A percentile compares a stretch with the other conserved stretches of the same genome.
phyloP scores from a whole-genome alignment of 148 eudicot species.

The Vaccinium myrtillus region DNA sequence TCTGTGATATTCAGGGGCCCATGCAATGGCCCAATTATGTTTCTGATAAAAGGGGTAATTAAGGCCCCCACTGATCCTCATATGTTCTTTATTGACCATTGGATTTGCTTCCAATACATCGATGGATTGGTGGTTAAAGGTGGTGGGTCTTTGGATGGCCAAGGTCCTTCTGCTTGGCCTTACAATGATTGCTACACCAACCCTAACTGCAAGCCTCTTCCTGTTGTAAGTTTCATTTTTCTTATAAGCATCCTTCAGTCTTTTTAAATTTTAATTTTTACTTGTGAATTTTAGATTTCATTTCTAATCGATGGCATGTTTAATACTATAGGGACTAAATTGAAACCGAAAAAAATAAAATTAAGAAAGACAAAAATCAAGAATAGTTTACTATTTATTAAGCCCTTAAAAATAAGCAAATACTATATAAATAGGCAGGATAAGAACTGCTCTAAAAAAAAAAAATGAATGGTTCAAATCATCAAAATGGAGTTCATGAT shows the following conservation, averaged over 20 bases:
- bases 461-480: not conserved
- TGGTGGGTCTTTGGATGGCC: slow-evolving; percentile 47
- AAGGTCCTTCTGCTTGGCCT: slow-evolving; percentile 38
- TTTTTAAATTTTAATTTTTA: not conserved
- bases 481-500: not conserved
- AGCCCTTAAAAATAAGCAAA: no score
- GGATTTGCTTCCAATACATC: slow-evolving; percentile 46
- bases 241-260: not conserved
- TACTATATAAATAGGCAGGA: no score
- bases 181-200: slow-evolving; percentile 32
- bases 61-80: slow-evolving; percentile 34
- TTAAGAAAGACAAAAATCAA: no score
- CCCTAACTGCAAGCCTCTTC: slow-evolving; percentile 25
- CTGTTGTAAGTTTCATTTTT: slow-evolving; percentile 33
- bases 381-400: not conserved
- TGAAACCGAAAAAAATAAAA: not conserved
- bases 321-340: not conserved
- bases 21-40: slow-evolving; percentile 33
- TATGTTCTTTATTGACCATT: slow-evolving; percentile 20
- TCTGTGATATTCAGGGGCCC: slow-evolving; percentile 44
- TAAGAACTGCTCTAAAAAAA: no score
- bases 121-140: slow-evolving; percentile 40
- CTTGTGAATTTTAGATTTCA: not conserved
- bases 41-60: slow-evolving; percentile 38
- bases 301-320: not conserved